These are phyloP conservation scores for Phytophthora ohioensis DNA, from an alignment of 352 stramenopile genomes.

Conservation along the genomic window DNA sequence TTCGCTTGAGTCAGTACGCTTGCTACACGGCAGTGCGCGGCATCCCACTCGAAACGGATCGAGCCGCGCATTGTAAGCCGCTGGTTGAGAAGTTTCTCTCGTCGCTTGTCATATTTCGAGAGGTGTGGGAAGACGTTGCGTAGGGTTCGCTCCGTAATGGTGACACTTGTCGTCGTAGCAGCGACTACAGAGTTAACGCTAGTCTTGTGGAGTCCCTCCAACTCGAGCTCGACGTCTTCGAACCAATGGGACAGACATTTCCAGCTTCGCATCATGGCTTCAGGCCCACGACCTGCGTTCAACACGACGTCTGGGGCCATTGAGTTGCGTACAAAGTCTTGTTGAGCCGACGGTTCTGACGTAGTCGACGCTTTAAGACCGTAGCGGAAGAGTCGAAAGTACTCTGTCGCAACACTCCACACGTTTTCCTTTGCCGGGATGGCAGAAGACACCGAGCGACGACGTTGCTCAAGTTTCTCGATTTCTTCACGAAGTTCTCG, in stretches of 20 bases:
- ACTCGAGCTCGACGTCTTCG: constrained; percentile 8
- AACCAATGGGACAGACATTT: constrained; percentile 23
- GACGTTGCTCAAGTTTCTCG: constrained; percentile 7
- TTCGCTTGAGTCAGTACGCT: constrained; percentile 7
- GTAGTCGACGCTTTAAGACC: background rate
- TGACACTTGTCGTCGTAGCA: constrained; percentile 4
- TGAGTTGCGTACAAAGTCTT: constrained; percentile 4
- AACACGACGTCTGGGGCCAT: constrained; percentile 13
- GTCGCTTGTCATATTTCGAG: background rate
- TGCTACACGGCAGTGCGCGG: background rate
- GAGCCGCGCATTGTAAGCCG: constrained; percentile 7
- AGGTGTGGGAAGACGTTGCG: constrained; percentile 15
- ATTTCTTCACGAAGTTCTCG: background rate
- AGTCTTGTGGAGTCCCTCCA: constrained; percentile 10
- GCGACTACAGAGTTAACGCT: background rate
- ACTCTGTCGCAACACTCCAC: constrained; percentile 15
- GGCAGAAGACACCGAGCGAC: background rate
- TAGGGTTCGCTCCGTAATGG: constrained; percentile 16
- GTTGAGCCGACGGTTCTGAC: background rate
- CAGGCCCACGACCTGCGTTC: constrained; percentile 6
- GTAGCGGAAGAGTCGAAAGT: constrained; percentile 22
- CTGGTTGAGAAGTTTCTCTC: constrained; percentile 6
- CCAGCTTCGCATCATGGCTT: constrained; percentile 19
- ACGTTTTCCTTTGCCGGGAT: constrained; percentile 8
- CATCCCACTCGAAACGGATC: constrained; percentile 11